These are phyloP conservation scores for Alternaria metachromatica DNA, from an alignment of 2,329 filamentous ascomycete species.

Conservation along the genomic window DNA sequence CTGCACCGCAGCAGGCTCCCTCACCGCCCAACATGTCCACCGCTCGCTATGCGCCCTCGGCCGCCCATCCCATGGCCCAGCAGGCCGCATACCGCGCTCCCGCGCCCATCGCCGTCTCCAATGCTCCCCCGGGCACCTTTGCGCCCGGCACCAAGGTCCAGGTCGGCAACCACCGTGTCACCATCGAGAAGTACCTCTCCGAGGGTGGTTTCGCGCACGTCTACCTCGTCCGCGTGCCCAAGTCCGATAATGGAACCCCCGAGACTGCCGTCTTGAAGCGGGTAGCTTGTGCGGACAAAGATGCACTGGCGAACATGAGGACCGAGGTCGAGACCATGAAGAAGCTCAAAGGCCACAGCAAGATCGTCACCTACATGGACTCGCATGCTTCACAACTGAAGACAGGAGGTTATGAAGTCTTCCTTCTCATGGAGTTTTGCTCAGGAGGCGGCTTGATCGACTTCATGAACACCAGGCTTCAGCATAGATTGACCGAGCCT, in stretches of 20 bases:
- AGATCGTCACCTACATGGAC: conserved; percentile 98
- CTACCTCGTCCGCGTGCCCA: conserved; percentile 87
- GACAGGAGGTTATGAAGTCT: conserved; percentile 95
- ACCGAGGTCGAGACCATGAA: conserved; percentile 99
- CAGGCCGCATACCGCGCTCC: conserved; percentile 47
- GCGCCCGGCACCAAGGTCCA: conserved; percentile 94
- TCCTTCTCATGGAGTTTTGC: conserved; percentile 97
- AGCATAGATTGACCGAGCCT: conserved; percentile 94
- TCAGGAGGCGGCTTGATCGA: conserved; percentile 94
- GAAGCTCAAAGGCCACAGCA: conserved; percentile 92
- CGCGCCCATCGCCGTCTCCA: conserved; percentile 35
- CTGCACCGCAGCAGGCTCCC: conserved; percentile 45
- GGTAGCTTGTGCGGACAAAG: conserved; percentile 95
- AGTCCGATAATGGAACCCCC: conserved; percentile 74
- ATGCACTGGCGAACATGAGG: conserved; percentile 92
- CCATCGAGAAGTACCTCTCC: conserved; percentile 96
- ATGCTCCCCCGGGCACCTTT: conserved; percentile 75
- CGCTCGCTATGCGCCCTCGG: conserved; percentile 47
- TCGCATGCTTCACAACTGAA: conserved; percentile 95
- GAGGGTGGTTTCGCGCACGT: conserved; percentile 98
- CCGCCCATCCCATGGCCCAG: conserved; percentile 42
- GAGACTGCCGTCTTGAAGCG: conserved; percentile 89
- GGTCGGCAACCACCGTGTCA: conserved; percentile 87
- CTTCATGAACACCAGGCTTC: conserved; percentile 98
- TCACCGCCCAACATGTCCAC: conserved; percentile 48